Evolutionary conservation across 31 red algal genomes (phyloP).

Genomic region (Bonnemaisonia californica): DNA sequence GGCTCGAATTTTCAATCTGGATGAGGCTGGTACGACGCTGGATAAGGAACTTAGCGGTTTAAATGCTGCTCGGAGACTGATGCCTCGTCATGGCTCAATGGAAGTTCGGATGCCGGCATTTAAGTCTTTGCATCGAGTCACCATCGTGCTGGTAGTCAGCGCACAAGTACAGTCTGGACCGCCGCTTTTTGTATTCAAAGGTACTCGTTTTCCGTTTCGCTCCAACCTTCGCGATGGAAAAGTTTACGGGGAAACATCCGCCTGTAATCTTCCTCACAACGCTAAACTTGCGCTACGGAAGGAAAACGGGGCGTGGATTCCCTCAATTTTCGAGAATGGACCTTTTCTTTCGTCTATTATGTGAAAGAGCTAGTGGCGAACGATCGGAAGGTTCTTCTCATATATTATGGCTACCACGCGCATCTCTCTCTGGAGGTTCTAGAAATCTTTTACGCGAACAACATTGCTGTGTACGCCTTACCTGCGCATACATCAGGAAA

Average conservation of each 20-base stretch:
- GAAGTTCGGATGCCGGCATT: slow-evolving; percentile 5
- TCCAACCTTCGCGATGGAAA: too few species aligned
- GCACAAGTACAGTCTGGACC: too few species aligned
- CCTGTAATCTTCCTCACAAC: background rate
- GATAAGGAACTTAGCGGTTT: slow-evolving; percentile 1
- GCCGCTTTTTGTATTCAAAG: too few species aligned
- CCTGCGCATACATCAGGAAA: slow-evolving; percentile 21
- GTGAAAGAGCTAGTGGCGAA: slow-evolving; percentile 30
- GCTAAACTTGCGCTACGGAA: background rate
- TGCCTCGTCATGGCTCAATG: background rate
- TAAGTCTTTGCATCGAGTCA: background rate
- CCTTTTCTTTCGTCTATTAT: slow-evolving; percentile 5
- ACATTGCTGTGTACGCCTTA: slow-evolving; percentile 27
- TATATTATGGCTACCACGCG: slow-evolving; percentile 19
- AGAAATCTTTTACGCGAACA: slow-evolving; percentile 3
- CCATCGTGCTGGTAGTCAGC: too few species aligned
- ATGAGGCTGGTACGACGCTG: slow-evolving; percentile 2
- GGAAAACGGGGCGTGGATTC: slow-evolving; percentile 23
- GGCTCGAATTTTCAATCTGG: slow-evolving; percentile 13
- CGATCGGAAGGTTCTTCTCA: slow-evolving; percentile 9
- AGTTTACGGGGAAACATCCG: background rate
- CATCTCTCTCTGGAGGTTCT: slow-evolving; percentile 16
- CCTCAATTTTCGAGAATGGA: slow-evolving; percentile 15
- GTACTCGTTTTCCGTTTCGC: too few species aligned
- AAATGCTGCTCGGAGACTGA: background rate